These are phyloP conservation scores for Scleroderma bovista DNA, from an alignment of 768 basidiomycete species.

Conservation along the genomic window DNA sequence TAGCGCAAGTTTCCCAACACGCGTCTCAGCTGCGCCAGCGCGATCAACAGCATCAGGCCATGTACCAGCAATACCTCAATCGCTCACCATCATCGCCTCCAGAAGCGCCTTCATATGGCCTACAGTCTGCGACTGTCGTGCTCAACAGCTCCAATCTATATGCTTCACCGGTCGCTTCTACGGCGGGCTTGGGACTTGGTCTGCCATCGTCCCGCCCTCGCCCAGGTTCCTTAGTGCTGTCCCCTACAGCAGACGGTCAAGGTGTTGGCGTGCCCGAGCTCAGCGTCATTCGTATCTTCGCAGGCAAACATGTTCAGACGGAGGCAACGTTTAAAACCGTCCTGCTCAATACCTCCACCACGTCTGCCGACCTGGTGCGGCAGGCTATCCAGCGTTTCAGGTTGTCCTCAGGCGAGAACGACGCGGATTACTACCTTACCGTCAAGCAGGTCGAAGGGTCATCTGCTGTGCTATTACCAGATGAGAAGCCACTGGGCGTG, in stretches of 20 bases:
- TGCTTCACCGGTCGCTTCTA: conserved; percentile 32
- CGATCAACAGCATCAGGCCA: conserved; percentile 82
- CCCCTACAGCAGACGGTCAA: conserved; percentile 55
- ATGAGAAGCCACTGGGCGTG: conserved; percentile 81
- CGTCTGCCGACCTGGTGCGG: conserved; percentile 74
- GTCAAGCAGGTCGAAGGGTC: conserved; percentile 91
- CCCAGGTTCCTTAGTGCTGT: conserved; percentile 73
- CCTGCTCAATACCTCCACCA: conserved; percentile 81
- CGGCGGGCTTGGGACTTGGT: conserved; percentile 42
- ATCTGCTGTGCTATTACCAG: conserved; percentile 62
- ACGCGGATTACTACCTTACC: conserved; percentile 75
- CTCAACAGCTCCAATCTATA: conserved; percentile 41
- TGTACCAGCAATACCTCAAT: conserved; percentile 87
- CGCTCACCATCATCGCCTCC: conserved; percentile 77
- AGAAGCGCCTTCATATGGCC: conserved; percentile 68
- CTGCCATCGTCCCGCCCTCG: conserved; percentile 54
- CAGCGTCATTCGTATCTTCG: conserved; percentile 94
- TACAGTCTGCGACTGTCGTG: conserved; percentile 69
- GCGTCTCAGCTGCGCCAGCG: conserved; percentile 71
- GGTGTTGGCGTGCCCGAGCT: conserved; percentile 70
- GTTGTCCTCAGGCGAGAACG: conserved; percentile 53
- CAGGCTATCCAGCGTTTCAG: conserved; percentile 96
- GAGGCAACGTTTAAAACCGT: conserved; percentile 99
- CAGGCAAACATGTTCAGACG: conserved; percentile 83
- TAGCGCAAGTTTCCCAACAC: conserved; percentile 52